phyloP scores from a whole-genome alignment of 169 alveolate species.

The Cryptosporidium meleagridis region DNA sequence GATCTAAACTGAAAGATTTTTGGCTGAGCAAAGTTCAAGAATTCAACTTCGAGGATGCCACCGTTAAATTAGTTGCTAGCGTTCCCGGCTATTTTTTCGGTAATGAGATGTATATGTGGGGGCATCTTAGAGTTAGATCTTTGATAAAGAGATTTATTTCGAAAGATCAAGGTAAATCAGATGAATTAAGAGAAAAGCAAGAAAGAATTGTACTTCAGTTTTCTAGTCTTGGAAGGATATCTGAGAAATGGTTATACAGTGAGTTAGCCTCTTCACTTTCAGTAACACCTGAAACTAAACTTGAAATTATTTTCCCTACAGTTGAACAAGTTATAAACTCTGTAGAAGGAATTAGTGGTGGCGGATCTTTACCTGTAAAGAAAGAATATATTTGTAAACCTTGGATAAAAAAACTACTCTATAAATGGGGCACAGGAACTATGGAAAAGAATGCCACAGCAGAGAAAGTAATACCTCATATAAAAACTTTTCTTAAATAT shows the following conservation, averaged over 20 bases:
- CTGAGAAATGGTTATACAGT: conserved; percentile 51
- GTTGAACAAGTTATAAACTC: conserved; percentile 30
- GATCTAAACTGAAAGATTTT: not conserved
- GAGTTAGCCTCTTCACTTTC: conserved; percentile 26
- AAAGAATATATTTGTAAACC: conserved; percentile 39
- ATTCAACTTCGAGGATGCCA: conserved; percentile 39
- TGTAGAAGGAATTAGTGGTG: conserved; percentile 47
- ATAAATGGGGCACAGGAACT: conserved; percentile 24
- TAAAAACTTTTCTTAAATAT: conserved; percentile 44
- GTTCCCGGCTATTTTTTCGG: conserved; percentile 49
- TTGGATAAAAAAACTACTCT: conserved; percentile 33
- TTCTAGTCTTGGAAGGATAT: conserved; percentile 54
- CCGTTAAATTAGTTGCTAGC: conserved; percentile 47
- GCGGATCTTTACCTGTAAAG: conserved; percentile 53
- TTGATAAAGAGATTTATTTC: not conserved
- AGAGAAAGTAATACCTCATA: conserved; percentile 20
- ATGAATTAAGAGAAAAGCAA: not conserved
- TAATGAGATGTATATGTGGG: conserved; percentile 12
- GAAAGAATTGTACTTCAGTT: conserved; percentile 21
- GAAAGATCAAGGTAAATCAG: not conserved
- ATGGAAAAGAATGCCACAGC: not conserved
- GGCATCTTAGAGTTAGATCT: conserved; percentile 47
- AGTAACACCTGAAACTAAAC: not conserved
- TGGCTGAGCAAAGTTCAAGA: conserved; percentile 12
- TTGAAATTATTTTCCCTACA: conserved; percentile 39